Conservation (phyloP, 805 yeast species). For the Yarrowia hollandica region DNA sequence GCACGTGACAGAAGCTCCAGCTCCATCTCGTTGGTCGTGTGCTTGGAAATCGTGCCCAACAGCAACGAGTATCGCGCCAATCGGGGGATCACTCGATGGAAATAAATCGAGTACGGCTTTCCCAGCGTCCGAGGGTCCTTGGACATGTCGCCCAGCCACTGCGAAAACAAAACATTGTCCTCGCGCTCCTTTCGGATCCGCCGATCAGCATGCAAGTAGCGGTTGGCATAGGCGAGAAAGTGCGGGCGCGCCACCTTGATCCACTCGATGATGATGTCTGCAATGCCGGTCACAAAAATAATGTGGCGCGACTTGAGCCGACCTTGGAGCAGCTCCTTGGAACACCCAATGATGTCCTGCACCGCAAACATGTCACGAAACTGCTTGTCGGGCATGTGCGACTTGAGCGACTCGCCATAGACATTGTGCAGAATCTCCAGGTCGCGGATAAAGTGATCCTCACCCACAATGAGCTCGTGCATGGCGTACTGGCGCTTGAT, state of each 20-base stretch:
- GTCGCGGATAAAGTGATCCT: conserved; percentile 66
- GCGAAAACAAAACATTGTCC: conserved; percentile 49
- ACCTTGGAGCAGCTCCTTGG: conserved; percentile 53
- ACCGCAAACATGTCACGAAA: conserved; percentile 60
- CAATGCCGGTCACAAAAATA: conserved; percentile 59
- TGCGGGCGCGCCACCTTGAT: conserved; percentile 54
- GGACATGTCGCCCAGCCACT: conserved; percentile 58
- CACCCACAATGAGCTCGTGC: conserved; percentile 71
- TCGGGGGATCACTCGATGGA: conserved; percentile 57
- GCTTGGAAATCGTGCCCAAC: conserved; percentile 56
- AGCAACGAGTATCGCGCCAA: conserved; percentile 62
- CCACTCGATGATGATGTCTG: conserved; percentile 67
- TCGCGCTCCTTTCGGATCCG: conserved; percentile 47
- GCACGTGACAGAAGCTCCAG: conserved; percentile 53
- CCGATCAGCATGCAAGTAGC: conserved; percentile 43
- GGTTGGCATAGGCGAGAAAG: conserved; percentile 59
- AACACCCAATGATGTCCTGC: conserved; percentile 54
- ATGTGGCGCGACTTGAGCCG: conserved; percentile 60
- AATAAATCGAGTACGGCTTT: conserved; percentile 48
- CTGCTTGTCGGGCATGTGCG: conserved; percentile 48
- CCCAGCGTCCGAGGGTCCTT: conserved; percentile 49
- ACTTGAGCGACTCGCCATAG: conserved; percentile 49
- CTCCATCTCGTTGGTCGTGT: conserved; percentile 54
- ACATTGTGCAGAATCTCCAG: conserved; percentile 63
- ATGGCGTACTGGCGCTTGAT: conserved; percentile 71